These are phyloP conservation scores for Yamadazyma songkhlaensis DNA, from an alignment of 1,139 yeast species.

Conservation along the genomic window DNA sequence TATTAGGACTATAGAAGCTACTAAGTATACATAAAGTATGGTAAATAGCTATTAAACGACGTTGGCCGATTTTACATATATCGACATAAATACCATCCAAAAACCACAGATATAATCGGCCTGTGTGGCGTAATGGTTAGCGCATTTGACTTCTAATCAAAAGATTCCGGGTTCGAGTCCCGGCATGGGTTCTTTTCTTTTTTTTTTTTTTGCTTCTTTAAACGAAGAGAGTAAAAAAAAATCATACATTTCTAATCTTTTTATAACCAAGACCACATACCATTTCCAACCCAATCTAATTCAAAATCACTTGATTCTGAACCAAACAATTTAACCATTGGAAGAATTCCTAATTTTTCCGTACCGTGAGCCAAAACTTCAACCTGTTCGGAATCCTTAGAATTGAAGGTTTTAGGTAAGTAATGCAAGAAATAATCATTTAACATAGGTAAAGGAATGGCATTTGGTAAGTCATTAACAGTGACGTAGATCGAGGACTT, in stretches of 20 bases:
- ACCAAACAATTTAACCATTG: slow-evolving; percentile 38
- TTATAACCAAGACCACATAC: slow-evolving; percentile 24
- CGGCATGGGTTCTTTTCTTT: slow-evolving; percentile 19
- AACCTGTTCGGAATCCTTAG: slow-evolving; percentile 19
- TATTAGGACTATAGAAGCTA: too few species aligned
- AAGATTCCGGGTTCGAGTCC: slow-evolving; percentile 25
- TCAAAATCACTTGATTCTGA: slow-evolving; percentile 25
- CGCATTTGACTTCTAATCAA: slow-evolving; percentile 25
- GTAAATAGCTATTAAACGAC: too few species aligned
- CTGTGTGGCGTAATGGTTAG: slow-evolving; percentile 25
- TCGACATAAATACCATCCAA: too few species aligned
- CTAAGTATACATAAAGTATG: too few species aligned
- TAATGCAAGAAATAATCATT: slow-evolving; percentile 39
- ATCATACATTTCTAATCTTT: too few species aligned
- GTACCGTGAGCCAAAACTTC: slow-evolving; percentile 24
- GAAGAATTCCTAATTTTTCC: slow-evolving; percentile 22
- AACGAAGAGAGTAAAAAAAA: background rate
- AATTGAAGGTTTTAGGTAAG: slow-evolving; percentile 23
- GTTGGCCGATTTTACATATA: too few species aligned
- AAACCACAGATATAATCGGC: slow-evolving; percentile 6
- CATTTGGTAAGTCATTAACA: slow-evolving; percentile 33
- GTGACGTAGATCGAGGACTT: slow-evolving; percentile 20
- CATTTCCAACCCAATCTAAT: slow-evolving; percentile 36
- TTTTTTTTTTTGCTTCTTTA: background rate
- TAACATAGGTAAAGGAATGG: slow-evolving; percentile 34